Evolutionary conservation across 768 basidiomycete species (phyloP), one percentile per base, ranked within the genome.

Genomic region (Pisolithus sp.): DNA sequence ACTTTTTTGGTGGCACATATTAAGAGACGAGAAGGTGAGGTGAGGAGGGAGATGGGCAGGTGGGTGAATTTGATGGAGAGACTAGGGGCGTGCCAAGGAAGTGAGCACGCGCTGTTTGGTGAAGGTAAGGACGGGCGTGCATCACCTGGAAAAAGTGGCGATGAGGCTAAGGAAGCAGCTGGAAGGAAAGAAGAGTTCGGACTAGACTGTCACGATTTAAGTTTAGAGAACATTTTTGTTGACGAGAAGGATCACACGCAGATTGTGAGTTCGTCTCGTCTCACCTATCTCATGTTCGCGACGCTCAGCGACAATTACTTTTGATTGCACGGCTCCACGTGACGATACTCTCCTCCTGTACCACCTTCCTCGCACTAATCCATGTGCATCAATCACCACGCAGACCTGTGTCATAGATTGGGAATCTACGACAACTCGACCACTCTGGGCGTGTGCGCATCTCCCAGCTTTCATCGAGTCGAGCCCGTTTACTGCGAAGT

Each of bases 401-500:
- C 60, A 93, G 90, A 87, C 88, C 1, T 88, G 87, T 60, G 79
- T 93, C 52, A 92, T 93, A 39, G 90, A 93, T 59, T 91, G 88
- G 89, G 89, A 93, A 64, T 88, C 89, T 15, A 91, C 89, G n/a
- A 89, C 87, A 10, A 89, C 83, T 8, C 77, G 90, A 13, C 90
- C 89, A 4, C 76, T 93, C 18, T 92, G 89, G 89, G 84, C 86
- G 18, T 84, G 82, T 53, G 87, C 90, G 0, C 89, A 93, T 61
- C 74, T 90, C 2, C 89, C 89, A 0, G 78, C 86, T 0, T 89
- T 89, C 65, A 76, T 89, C 20, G 85, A 86, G 58, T 80, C 81
- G n/a, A 86, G 83, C 53, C 80, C 84, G 0, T 89, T 89, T 72
- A 81, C 84, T 2, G 76, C 79, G 2, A 80, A 78, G 60, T 72